A percentile compares a stretch with the other conserved stretches of the same genome.
These are phyloP conservation scores for Boletus eberwhitei DNA, from an alignment of 768 basidiomycete species.

Conservation along the genomic window DNA sequence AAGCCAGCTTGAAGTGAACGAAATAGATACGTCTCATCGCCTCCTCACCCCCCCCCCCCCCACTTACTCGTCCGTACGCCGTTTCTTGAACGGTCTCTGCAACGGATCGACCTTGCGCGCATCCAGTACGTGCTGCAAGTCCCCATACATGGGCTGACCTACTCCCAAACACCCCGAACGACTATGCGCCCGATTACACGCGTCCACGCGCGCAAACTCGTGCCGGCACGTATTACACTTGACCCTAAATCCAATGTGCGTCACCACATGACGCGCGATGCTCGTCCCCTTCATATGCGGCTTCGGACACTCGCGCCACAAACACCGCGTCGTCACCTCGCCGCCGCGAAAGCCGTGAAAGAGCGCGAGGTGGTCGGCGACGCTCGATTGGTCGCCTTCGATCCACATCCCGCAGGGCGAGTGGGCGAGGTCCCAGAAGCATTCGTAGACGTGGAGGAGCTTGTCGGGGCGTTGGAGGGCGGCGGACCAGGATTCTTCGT, in stretches of 20 bases:
- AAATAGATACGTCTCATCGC: background rate
- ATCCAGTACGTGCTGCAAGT: slow-evolving; percentile 25
- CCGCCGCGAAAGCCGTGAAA: slow-evolving; percentile 32
- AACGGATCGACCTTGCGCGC: slow-evolving; percentile 25
- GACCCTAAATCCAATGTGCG: slow-evolving; percentile 30
- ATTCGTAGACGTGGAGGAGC: slow-evolving; percentile 29
- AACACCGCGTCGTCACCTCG: slow-evolving; percentile 29
- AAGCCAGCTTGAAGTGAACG: slow-evolving; percentile 1
- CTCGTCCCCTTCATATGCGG: slow-evolving; percentile 33
- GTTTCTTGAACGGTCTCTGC: slow-evolving; percentile 28
- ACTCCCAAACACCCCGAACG: slow-evolving; percentile 31
- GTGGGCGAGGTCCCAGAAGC: slow-evolving; percentile 26
- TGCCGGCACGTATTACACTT: slow-evolving; percentile 30
- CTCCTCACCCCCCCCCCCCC: background rate
- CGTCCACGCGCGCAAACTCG: slow-evolving; percentile 33
- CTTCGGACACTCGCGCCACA: slow-evolving; percentile 29
- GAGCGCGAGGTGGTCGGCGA: slow-evolving; percentile 31
- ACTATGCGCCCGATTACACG: slow-evolving; percentile 33
- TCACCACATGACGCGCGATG: slow-evolving; percentile 33
- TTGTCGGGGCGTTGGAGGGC: slow-evolving; percentile 23
- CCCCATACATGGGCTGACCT: slow-evolving; percentile 31
- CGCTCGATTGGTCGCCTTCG: slow-evolving; percentile 33
- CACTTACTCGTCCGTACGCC: slow-evolving; percentile 26
- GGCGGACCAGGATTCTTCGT: slow-evolving; percentile 27
- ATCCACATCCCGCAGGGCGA: slow-evolving; percentile 33